Evolutionary conservation across 805 yeast species (phyloP).

Genomic region (Metschnikowia gelsemii): DNA sequence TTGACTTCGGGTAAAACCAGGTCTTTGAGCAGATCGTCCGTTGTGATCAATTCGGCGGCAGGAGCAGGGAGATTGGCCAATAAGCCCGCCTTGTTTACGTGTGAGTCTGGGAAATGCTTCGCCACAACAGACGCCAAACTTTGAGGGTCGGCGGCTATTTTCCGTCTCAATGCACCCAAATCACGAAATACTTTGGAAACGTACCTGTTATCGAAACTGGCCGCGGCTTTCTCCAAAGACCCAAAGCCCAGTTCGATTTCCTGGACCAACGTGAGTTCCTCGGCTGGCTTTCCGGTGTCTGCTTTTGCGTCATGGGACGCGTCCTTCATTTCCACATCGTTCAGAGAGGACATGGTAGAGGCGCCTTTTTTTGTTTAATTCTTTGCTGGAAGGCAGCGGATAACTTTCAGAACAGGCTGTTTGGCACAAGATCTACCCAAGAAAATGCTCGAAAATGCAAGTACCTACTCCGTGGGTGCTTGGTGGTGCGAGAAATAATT

Average conservation of each 20-base stretch:
- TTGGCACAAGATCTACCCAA: too few species aligned
- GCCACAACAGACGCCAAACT: constrained; percentile 57
- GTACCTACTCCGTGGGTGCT: too few species aligned
- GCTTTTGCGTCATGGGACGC: constrained; percentile 6
- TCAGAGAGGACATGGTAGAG: constrained; percentile 7
- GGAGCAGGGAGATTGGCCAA: constrained; percentile 26
- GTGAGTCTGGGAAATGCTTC: constrained; percentile 52
- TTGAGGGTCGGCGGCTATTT: constrained; percentile 45
- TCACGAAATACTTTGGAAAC: constrained; percentile 84
- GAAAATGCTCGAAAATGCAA: too few species aligned
- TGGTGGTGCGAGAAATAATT: too few species aligned
- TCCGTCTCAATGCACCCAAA: constrained; percentile 69
- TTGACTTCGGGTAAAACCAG: constrained; percentile 73
- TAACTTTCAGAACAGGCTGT: too few species aligned
- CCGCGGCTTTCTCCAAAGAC: constrained; percentile 59
- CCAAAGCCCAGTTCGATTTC: constrained; percentile 46
- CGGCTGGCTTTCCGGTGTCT: background rate
- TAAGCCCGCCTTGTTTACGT: constrained; percentile 39
- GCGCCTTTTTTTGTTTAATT: background rate
- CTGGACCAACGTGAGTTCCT: constrained; percentile 21
- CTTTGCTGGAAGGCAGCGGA: background rate
- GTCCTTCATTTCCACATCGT: constrained; percentile 23
- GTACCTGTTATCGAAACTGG: constrained; percentile 80
- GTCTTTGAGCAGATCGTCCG: constrained; percentile 17
- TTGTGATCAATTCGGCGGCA: constrained; percentile 25